Conservation (phyloP, 2,329 filamentous ascomycete genomes). For the Verticillium nonalfalfae region DNA sequence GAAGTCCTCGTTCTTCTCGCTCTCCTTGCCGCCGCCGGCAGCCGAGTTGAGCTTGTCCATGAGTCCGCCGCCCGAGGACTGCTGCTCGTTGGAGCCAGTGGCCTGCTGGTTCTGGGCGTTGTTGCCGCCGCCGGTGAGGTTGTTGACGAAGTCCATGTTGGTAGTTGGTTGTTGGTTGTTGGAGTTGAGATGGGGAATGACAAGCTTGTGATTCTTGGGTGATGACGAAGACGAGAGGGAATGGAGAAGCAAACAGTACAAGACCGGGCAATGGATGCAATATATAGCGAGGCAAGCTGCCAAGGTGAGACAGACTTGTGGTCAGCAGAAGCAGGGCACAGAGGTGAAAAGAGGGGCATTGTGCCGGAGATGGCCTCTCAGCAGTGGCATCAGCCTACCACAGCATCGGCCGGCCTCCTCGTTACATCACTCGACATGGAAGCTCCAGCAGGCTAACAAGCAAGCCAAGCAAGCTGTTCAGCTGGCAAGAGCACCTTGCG, state of each 20-base stretch:
- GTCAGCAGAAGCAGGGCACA: neutral
- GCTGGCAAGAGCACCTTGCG: neutral
- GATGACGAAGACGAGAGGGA: neutral
- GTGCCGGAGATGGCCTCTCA: neutral
- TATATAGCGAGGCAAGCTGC: neutral
- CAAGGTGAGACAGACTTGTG: neutral
- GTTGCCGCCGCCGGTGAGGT: constrained; percentile 34
- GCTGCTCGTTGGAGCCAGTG: constrained; percentile 22
- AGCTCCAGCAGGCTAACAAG: neutral
- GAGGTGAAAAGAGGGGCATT: neutral
- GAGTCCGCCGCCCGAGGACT: constrained; percentile 43
- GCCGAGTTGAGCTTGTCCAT: constrained; percentile 65
- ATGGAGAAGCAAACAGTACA: neutral
- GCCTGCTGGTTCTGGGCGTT: constrained; percentile 23
- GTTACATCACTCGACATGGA: neutral
- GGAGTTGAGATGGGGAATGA: neutral
- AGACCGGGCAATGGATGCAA: neutral
- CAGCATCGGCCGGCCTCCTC: neutral
- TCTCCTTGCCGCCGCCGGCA: constrained; percentile 65
- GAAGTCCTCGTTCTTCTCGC: constrained; percentile 77
- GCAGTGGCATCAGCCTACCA: neutral
- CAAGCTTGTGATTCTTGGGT: neutral
- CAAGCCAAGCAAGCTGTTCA: neutral
- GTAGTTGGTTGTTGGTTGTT: neutral
- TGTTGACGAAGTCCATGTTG: constrained; percentile 52